phyloP scores from a whole-genome alignment of 148 eudicot species.

The Vaccinium macrocarpon region DNA sequence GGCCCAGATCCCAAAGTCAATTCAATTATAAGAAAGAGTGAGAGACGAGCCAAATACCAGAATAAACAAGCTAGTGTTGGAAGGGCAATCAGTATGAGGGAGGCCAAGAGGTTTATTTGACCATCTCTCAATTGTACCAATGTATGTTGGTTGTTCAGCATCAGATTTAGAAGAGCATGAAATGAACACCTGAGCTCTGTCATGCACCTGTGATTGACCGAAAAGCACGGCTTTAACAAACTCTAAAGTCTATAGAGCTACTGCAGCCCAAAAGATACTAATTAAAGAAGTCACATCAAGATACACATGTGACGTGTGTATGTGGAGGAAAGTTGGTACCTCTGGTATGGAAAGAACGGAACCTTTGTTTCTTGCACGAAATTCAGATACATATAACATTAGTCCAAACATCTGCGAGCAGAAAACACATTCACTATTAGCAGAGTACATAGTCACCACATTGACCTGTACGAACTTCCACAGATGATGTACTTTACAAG shows the following conservation, averaged over 20 bases:
- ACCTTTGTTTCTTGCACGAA: constrained; percentile 37
- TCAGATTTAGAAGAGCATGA: constrained; percentile 50
- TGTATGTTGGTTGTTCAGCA: constrained; percentile 51
- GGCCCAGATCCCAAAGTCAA: background rate
- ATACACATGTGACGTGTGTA: background rate
- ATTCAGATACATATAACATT: constrained; percentile 57
- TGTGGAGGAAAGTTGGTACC: constrained; percentile 38
- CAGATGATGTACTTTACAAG: constrained; percentile 1
- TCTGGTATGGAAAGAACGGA: constrained; percentile 62
- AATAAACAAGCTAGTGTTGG: constrained; percentile 47
- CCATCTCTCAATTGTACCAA: constrained; percentile 73
- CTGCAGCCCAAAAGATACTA: background rate
- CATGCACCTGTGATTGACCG: constrained; percentile 61
- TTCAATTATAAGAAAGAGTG: background rate
- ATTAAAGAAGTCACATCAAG: background rate
- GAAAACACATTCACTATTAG: constrained; percentile 14
- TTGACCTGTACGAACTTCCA: background rate
- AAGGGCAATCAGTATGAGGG: constrained; percentile 52
- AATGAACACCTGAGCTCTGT: constrained; percentile 87
- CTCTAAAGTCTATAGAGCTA: background rate
- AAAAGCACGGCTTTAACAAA: background rate
- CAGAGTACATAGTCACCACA: constrained; percentile 6
- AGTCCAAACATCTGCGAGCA: constrained; percentile 80
- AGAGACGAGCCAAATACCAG: constrained; percentile 49
- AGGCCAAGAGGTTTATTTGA: constrained; percentile 64